Conservation (phyloP, 2,329 filamentous ascomycete species). For the Cladosporium sphaerospermum region DNA sequence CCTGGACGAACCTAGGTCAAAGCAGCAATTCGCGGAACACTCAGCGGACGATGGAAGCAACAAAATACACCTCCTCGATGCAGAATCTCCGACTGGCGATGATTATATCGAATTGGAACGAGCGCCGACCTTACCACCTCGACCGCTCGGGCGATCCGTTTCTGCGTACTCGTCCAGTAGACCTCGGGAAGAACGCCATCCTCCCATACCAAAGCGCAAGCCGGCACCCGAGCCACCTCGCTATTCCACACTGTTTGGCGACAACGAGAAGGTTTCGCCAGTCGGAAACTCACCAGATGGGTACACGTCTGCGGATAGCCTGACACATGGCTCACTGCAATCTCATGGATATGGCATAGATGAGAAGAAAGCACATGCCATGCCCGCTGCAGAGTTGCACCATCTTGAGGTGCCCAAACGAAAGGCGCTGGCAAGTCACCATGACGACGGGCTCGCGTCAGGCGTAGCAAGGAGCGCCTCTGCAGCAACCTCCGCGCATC, state of each 20-base stretch:
- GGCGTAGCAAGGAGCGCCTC: slow-evolving; percentile 13
- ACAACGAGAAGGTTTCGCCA: slow-evolving; percentile 18
- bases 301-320: slow-evolving; percentile 35
- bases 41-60: slow-evolving; percentile 29
- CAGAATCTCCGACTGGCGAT: slow-evolving; percentile 28
- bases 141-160: slow-evolving; percentile 17
- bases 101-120: slow-evolving; percentile 9
- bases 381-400: slow-evolving; percentile 20
- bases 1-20: slow-evolving; percentile 26
- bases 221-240: slow-evolving; percentile 39
- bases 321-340: slow-evolving; percentile 19
- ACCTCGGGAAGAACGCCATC: slow-evolving; percentile 11
- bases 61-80: slow-evolving; percentile 40
- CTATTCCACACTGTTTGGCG: slow-evolving; percentile 38
- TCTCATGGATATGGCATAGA: background rate
- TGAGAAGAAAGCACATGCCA: slow-evolving; percentile 14
- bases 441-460: slow-evolving; percentile 1
- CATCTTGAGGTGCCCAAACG: slow-evolving; percentile 38
- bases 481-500: slow-evolving; percentile 10
- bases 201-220: slow-evolving; percentile 28
- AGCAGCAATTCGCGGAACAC: slow-evolving; percentile 10
- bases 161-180: slow-evolving; percentile 2
- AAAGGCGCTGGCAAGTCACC: slow-evolving; percentile 33
- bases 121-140: slow-evolving; percentile 35
- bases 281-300: slow-evolving; percentile 35